Evolutionary conservation across 768 basidiomycete species (phyloP).

Genomic region (Lepiota brunneoincarnata): DNA sequence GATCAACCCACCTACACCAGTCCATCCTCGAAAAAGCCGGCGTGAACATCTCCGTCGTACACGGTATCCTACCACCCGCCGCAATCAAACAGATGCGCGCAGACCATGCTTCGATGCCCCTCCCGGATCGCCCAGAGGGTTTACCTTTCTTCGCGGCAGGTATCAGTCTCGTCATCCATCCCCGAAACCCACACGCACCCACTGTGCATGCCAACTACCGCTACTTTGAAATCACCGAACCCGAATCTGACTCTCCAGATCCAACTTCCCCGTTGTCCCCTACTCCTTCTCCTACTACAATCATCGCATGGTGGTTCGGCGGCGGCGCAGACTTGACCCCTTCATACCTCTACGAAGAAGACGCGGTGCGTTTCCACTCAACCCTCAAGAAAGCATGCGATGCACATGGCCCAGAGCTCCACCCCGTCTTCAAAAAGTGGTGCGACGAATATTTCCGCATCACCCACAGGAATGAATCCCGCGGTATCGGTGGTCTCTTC

Average conservation of each 20-base stretch:
- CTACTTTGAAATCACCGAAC: conserved; percentile 89
- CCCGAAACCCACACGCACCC: conserved; percentile 88
- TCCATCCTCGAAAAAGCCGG: conserved; percentile 91
- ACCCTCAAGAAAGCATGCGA: conserved; percentile 78
- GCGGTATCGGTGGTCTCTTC: conserved; percentile 94
- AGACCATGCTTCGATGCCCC: conserved; percentile 78
- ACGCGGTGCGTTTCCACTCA: conserved; percentile 83
- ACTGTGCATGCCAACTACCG: conserved; percentile 97
- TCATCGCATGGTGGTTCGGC: conserved; percentile 98
- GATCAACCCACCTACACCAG: conserved; percentile 18
- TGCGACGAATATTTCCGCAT: conserved; percentile 98
- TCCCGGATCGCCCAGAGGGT: conserved; percentile 54
- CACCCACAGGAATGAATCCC: conserved; percentile 78
- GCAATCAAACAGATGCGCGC: conserved; percentile 95
- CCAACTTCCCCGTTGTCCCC: conserved; percentile 35
- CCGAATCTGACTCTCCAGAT: conserved; percentile 22
- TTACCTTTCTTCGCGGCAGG: conserved; percentile 95
- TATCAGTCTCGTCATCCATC: conserved; percentile 90
- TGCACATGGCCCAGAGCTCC: conserved; percentile 62
- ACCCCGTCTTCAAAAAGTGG: conserved; percentile 87
- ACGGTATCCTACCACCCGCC: conserved; percentile 82
- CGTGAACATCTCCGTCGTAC: conserved; percentile 90
- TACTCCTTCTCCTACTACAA: conserved; percentile 35
- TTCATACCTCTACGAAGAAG: conserved; percentile 85
- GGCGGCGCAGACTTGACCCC: conserved; percentile 96